phyloP scores from a whole-genome alignment of 2,329 filamentous ascomycete species.

The Aureobasidium sp. region DNA sequence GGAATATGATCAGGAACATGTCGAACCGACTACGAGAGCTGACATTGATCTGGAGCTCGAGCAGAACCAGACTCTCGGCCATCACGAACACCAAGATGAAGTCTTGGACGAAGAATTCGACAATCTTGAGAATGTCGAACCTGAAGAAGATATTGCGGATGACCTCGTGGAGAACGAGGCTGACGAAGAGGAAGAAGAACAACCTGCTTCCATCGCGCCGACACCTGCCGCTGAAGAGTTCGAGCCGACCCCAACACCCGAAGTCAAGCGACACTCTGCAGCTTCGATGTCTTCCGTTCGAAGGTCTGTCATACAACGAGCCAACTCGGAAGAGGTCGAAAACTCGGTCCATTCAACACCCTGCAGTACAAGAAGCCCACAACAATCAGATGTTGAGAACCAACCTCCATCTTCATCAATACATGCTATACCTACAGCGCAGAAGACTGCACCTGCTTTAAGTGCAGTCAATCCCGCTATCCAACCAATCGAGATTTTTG shows the following conservation, averaged over 20 bases:
- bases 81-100: background rate
- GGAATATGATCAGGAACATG: no score
- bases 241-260: constrained; percentile 36
- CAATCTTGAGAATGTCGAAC: background rate
- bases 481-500: constrained; percentile 21
- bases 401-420: constrained; percentile 72
- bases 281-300: background rate
- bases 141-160: background rate
- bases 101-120: constrained; percentile 13
- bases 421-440: constrained; percentile 17
- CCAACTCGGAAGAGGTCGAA: constrained; percentile 54
- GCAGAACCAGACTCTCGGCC: background rate
- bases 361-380: constrained; percentile 41
- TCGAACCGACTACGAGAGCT: no score
- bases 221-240: constrained; percentile 37
- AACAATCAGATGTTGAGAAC: constrained; percentile 85
- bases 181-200: constrained; percentile 13
- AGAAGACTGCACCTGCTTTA: constrained; percentile 32
- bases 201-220: constrained; percentile 6
- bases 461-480: constrained; percentile 28
- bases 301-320: constrained; percentile 1
- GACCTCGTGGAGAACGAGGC: background rate
- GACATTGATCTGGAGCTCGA: no score
- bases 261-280: constrained; percentile 25
- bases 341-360: constrained; percentile 72